Base-by-base conservation (phyloP, 2,329 filamentous ascomycete genomes). In the Hymenoscyphus infarciens region DNA sequence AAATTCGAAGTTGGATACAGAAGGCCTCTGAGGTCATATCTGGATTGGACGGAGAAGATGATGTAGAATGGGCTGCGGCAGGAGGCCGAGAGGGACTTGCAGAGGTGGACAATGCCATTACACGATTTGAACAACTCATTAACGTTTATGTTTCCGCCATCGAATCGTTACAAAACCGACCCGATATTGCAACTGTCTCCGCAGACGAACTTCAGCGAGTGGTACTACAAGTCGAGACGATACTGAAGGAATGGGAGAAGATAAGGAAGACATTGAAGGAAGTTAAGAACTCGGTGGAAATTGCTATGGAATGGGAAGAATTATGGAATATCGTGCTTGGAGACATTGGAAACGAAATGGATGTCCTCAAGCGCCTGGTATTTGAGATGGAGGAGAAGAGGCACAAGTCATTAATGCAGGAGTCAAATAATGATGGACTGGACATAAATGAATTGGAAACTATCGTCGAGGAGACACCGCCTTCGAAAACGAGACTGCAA, bases 291-390 rank as follows among this genome's bases (percentile, higher is more conserved):
- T 94, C 98, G 73, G 94, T 99, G 19, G 95, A 98, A 76, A 87
- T 97, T 63, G 95, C 95, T 56, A 96, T 98, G 92, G 95, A 99
- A 74, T 99, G 94, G 94, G 93, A 97, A 75, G 93, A 98, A 77
- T 81, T 99, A 39, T 98, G 95, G 94, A 92, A 92, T 70, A 91
- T 85, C 67, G 94, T 98, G 2, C 81, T 99, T 2, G 94, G 93
- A 54, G 94, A 98, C 74, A 97, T 98, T 65, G 91, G 93, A 59
- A 87, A 88, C 66, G 95, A 99, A 77, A 88, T 92, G 73, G 90
- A 95, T 67, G 87, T 89, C 54, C 81, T 96, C 16, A 86, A 85
- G 71, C 83, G 90, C 45, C 79, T 97, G 56, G 91, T 98, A 33
- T 98, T 98, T 72, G 93, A 98, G 76, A 97, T 98, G 92, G 95